Percentiles rank a stretch among this genome's conserved stretches.
Conservation (phyloP, 1,284 basidiomycete genomes). For the Sanghuangporus baumii region DNA sequence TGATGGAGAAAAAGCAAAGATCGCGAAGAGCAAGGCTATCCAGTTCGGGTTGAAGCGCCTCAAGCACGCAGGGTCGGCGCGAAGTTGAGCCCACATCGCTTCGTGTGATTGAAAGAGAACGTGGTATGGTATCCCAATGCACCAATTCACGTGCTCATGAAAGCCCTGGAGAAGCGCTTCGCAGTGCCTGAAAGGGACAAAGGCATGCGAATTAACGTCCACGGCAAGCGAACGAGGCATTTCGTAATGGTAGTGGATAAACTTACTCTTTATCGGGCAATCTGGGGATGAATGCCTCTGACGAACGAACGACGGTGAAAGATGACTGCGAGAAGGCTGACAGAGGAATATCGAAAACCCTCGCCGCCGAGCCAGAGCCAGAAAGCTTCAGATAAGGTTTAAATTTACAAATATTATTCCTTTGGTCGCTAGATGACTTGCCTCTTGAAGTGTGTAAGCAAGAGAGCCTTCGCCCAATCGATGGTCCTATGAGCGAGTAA, state of each 20-base stretch:
- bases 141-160: constrained; percentile 44
- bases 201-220: background rate
- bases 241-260: background rate
- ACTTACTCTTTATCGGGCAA: constrained; percentile 7
- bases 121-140: constrained; percentile 42
- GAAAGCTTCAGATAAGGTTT: background rate
- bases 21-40: constrained; percentile 42
- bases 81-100: constrained; percentile 41
- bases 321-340: background rate
- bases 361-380: background rate
- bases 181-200: constrained; percentile 30
- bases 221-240: background rate
- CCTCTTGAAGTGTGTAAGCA: constrained; percentile 27
- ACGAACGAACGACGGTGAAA: background rate
- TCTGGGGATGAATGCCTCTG: background rate
- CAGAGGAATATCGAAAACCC: background rate
- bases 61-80: constrained; percentile 30
- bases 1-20: constrained; percentile 37
- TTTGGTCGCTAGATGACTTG: constrained; percentile 4
- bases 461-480: constrained; percentile 28
- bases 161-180: constrained; percentile 34
- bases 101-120: constrained; percentile 39
- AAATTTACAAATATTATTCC: background rate
- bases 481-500: constrained; percentile 18
- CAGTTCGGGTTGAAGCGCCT: constrained; percentile 30